These are phyloP conservation scores for Iberis amara DNA, from an alignment of 441 rosid genomes.

Conservation along the genomic window DNA sequence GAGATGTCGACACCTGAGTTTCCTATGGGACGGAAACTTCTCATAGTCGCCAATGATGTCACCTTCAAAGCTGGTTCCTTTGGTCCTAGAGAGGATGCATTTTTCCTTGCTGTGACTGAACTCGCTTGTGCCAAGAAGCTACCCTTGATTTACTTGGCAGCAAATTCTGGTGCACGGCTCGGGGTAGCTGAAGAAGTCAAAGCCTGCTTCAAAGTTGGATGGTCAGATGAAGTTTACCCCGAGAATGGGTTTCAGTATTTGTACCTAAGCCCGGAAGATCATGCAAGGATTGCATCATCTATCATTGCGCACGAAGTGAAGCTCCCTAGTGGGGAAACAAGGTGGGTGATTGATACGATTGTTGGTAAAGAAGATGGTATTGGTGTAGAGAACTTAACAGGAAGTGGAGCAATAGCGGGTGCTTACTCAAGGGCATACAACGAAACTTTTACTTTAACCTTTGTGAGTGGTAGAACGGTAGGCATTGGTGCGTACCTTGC, in stretches of 20 bases:
- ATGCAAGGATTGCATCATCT: slow-evolving; percentile 58
- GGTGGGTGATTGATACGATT: slow-evolving; percentile 95
- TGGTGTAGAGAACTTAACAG: slow-evolving; percentile 94
- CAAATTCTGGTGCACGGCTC: slow-evolving; percentile 97
- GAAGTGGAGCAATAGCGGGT: slow-evolving; percentile 98
- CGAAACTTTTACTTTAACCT: slow-evolving; percentile 93
- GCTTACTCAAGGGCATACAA: slow-evolving; percentile 96
- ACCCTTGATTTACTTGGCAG: slow-evolving; percentile 95
- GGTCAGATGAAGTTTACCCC: slow-evolving; percentile 84
- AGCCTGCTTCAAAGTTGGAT: slow-evolving; percentile 83
- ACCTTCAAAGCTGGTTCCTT: slow-evolving; percentile 98
- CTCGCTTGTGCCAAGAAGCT: slow-evolving; percentile 87
- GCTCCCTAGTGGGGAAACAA: slow-evolving; percentile 66
- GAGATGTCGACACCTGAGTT: slow-evolving; percentile 93
- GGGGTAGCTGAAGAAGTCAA: slow-evolving; percentile 98
- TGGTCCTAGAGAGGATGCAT: slow-evolving; percentile 97
- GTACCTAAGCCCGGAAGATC: slow-evolving; percentile 74
- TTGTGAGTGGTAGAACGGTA: slow-evolving; percentile 94
- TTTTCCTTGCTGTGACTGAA: slow-evolving; percentile 88
- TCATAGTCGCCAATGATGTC: slow-evolving; percentile 84
- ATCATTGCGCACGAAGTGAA: slow-evolving; percentile 88
- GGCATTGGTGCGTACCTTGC: slow-evolving; percentile 99
- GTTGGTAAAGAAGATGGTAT: slow-evolving; percentile 96
- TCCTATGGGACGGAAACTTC: slow-evolving; percentile 84
- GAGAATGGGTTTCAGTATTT: slow-evolving; percentile 93